These are phyloP conservation scores for Polyporus tsugae DNA, from an alignment of 1,284 basidiomycete genomes.

Conservation along the genomic window DNA sequence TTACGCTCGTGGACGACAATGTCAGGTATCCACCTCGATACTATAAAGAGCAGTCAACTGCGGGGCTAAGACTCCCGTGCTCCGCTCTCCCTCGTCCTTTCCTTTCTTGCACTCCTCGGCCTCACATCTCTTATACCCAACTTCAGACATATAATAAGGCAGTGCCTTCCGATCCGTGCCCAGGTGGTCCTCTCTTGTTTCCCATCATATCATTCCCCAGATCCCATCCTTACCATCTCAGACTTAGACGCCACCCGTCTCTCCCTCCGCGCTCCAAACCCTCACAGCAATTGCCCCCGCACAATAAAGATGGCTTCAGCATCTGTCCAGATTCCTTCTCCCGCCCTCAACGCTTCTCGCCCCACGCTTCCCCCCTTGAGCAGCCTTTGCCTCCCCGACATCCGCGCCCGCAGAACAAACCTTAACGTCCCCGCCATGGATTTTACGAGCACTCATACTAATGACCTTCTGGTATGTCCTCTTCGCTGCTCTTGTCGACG, in stretches of 20 bases:
- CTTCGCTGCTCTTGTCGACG: background rate
- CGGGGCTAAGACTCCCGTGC: constrained; percentile 28
- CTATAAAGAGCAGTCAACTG: constrained; percentile 42
- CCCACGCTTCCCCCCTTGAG: constrained; percentile 67
- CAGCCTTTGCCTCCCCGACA: constrained; percentile 55
- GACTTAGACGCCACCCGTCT: constrained; percentile 20
- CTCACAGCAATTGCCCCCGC: constrained; percentile 25
- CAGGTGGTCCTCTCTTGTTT: constrained; percentile 41
- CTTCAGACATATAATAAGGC: constrained; percentile 42
- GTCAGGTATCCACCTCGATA: constrained; percentile 23
- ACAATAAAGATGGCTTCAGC: constrained; percentile 39
- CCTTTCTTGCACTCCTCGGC: constrained; percentile 35
- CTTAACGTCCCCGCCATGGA: constrained; percentile 21
- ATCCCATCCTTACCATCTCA: constrained; percentile 18
- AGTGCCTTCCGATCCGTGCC: constrained; percentile 44
- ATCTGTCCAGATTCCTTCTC: constrained; percentile 31
- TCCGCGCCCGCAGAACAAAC: constrained; percentile 37
- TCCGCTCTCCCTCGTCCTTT: constrained; percentile 31
- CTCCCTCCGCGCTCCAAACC: constrained; percentile 15
- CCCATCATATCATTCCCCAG: constrained; percentile 19
- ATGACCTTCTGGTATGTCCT: constrained; percentile 31
- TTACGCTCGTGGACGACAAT: constrained; percentile 34
- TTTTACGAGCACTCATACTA: constrained; percentile 28
- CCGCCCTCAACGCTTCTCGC: constrained; percentile 40
- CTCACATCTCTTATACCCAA: constrained; percentile 38